These are phyloP conservation scores for Gossypium gossypioides DNA, from an alignment of 441 rosid genomes.

Conservation along the genomic window DNA sequence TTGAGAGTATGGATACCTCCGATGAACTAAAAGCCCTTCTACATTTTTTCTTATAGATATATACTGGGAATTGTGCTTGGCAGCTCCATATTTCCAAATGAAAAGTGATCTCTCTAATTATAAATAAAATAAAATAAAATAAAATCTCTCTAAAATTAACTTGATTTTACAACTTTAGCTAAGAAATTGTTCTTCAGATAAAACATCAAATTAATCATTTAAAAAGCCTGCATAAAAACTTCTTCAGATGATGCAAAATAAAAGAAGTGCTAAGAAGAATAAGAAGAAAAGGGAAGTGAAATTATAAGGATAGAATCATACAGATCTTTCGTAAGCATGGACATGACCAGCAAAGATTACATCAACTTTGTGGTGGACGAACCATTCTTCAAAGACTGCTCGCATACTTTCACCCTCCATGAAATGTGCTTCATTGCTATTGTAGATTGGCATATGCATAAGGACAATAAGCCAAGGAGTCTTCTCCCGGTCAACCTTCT, in stretches of 20 bases:
- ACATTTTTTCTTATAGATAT: too few species aligned
- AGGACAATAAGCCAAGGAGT: constrained; percentile 73
- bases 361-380: constrained; percentile 44
- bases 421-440: constrained; percentile 59
- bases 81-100: too few species aligned
- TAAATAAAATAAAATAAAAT: too few species aligned
- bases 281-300: neutral
- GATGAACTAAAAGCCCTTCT: too few species aligned
- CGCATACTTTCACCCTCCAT: constrained; percentile 77
- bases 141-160: neutral
- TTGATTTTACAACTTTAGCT: neutral
- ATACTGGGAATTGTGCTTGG: too few species aligned
- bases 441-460: constrained; percentile 57
- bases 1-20: neutral
- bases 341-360: constrained; percentile 66
- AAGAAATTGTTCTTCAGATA: neutral
- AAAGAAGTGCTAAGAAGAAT: neutral
- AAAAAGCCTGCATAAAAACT: neutral
- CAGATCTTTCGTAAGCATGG: constrained; percentile 78
- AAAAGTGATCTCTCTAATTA: too few species aligned
- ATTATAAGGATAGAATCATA: constrained; percentile 22
- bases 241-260: neutral
- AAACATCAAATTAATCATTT: neutral
- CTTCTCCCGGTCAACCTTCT: constrained; percentile 57
- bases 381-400: constrained; percentile 57